phyloP scores from a whole-genome alignment of 148 eudicot genomes.

The Diospyros lotus region DNA sequence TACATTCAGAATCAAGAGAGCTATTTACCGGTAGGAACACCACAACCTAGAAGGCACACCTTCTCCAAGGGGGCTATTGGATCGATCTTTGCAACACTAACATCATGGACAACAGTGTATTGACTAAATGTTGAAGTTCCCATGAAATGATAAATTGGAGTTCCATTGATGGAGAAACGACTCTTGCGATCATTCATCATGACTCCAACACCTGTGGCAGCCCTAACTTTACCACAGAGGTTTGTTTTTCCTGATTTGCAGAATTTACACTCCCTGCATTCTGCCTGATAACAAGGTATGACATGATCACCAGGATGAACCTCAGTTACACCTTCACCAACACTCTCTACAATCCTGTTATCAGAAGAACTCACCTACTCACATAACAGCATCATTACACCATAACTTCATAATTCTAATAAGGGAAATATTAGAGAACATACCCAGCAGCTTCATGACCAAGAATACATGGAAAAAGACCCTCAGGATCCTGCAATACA shows the following conservation, averaged over 20 bases:
- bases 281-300: constrained; percentile 98
- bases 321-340: constrained; percentile 97
- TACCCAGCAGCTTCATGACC: constrained; percentile 99
- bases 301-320: constrained; percentile 98
- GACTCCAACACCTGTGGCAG: constrained; percentile 95
- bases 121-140: constrained; percentile 99
- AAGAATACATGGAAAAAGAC: constrained; percentile 98
- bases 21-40: constrained; percentile 82
- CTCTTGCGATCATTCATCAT: constrained; percentile 95
- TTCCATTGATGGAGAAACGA: constrained; percentile 90
- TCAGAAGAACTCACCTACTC: background rate
- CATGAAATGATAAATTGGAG: constrained; percentile 95
- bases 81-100: constrained; percentile 97
- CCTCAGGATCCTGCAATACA: constrained; percentile 80
- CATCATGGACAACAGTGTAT: constrained; percentile 98
- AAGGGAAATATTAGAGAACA: constrained; percentile 5
- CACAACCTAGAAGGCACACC: constrained; percentile 99
- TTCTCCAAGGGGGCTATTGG: constrained; percentile 90
- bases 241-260: constrained; percentile 99
- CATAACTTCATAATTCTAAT: background rate
- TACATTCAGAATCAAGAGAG: constrained; percentile 5
- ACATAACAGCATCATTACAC: background rate
- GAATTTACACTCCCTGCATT: constrained; percentile 93
- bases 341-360: constrained; percentile 93
- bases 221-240: constrained; percentile 93